Conservation (phyloP, 441 rosid genomes). For the Gossypium aridum region DNA sequence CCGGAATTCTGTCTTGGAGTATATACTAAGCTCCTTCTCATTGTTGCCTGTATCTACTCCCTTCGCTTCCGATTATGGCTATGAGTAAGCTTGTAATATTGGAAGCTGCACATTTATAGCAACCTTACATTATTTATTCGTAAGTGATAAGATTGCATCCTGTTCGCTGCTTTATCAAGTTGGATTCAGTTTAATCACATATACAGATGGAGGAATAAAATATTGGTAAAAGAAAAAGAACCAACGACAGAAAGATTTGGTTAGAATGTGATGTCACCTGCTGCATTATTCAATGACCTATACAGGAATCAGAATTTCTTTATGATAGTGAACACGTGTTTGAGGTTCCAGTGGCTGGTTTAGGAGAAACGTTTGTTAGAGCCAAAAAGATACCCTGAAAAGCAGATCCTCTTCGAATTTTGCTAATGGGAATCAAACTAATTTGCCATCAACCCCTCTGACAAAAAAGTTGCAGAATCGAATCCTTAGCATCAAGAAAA, state of each 20-base stretch:
- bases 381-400: not conserved
- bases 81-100: not conserved
- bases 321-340: not conserved
- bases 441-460: not conserved
- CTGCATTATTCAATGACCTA: not conserved
- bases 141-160: slow-evolving; percentile 25
- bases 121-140: slow-evolving; percentile 18
- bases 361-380: not conserved
- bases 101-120: slow-evolving; percentile 27
- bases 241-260: not conserved
- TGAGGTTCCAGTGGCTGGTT: not conserved
- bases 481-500: not conserved
- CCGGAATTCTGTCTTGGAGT: slow-evolving; percentile 14
- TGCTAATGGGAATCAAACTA: not conserved
- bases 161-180: slow-evolving; percentile 15
- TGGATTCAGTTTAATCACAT: not conserved
- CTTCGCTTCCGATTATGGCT: not conserved
- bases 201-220: not conserved
- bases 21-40: slow-evolving; percentile 8
- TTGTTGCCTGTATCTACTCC: not conserved
- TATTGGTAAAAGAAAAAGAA: not conserved
- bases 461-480: not conserved
- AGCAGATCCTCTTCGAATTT: not conserved
- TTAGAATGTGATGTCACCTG: not conserved
- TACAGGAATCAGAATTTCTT: not conserved